Evolutionary conservation across 2,329 filamentous ascomycete genomes (phyloP), one percentile per base, ranked within the genome.

Genomic region (Trichoderma endophyticum): DNA sequence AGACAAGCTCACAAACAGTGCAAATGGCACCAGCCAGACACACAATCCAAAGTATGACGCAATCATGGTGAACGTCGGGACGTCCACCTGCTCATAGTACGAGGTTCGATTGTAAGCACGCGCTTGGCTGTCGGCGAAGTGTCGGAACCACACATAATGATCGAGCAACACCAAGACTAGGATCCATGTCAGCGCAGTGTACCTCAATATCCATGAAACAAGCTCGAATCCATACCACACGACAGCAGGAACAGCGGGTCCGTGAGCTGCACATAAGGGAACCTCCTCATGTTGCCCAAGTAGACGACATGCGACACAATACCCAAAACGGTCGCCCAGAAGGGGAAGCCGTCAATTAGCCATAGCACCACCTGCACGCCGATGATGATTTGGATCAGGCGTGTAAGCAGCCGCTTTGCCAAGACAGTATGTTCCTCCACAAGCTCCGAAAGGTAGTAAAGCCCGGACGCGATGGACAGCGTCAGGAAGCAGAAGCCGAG

Each of bases 371-470:
- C 73, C 80, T 98, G 95, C 7, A 94, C 80, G 34, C 78, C 87
- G 73, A 98, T 91, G 75, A 97, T 90, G 74, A 84, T 85, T 84
- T 97, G 97, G 78, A 98, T 98, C 71, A 98, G 86, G 56, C 90
- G 91, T 39, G 89, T 92, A 67, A 99, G 86, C n/a, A 98, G 85
- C 71, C 92, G 93, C 80, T 97, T 97, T 14, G 95, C 93, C 74
- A 97, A 83, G 12, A 98, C 95, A 4, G 95, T 98, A 80, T 99
- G 95, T 82, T 99, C 96, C 83, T 99, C 96, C 73, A 99, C 96
- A 15, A 98, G 90, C 82, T 99, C 96, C 28, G 95, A 98, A 69
- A 99, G 91, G 82, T 99, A 99, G 85, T 99, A 99, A 30, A 99
- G 90, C 48, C 96, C 96, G n/a, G 94, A 98, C 51, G 96, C 96